A percentile compares a stretch with the other conserved stretches of the same genome.
Conservation (phyloP, 257 asterid species). For the Misopates orontium region DNA sequence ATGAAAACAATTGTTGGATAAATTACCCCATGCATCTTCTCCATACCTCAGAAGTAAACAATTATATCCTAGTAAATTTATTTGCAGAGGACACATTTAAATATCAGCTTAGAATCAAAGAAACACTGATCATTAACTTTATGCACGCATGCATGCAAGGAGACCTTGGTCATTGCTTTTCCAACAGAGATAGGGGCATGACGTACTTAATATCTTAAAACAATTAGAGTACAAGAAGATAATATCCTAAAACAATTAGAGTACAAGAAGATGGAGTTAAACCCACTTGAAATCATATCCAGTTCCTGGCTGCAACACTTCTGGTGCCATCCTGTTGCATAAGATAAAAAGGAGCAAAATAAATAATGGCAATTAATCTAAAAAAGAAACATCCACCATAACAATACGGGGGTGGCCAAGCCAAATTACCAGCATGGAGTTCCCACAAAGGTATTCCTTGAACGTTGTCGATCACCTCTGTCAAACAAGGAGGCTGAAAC, state of each 20-base stretch:
- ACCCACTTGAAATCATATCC: slow-evolving; percentile 99
- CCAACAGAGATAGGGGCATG: slow-evolving; percentile 17
- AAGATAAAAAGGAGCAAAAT: slow-evolving; percentile 21
- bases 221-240: too few relatives aligned
- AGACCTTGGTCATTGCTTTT: neutral
- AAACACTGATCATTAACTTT: slow-evolving; percentile 18
- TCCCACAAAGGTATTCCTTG: slow-evolving; percentile 96
- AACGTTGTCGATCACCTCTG: slow-evolving; percentile 89
- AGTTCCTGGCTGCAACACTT: slow-evolving; percentile 97
- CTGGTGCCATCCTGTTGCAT: slow-evolving; percentile 95
- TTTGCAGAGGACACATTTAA: slow-evolving; percentile 1
- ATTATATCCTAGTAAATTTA: slow-evolving; percentile 6
- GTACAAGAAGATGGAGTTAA: slow-evolving; percentile 23
- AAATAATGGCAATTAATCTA: slow-evolving; percentile 8
- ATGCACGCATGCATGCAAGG: neutral
- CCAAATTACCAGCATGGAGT: slow-evolving; percentile 95
- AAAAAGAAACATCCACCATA: too few relatives aligned
- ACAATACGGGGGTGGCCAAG: slow-evolving; percentile 15
- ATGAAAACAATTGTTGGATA: too few relatives aligned
- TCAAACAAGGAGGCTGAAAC: slow-evolving; percentile 96
- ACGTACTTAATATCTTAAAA: slow-evolving; percentile 25
- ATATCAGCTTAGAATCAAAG: slow-evolving; percentile 1
- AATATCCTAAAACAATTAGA: slow-evolving; percentile 20
- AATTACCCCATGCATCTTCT: slow-evolving; percentile 1
- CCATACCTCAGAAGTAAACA: slow-evolving; percentile 26